Evolutionary conservation across 352 stramenopile species (phyloP).

Genomic region (Phytopythium delawarense): DNA sequence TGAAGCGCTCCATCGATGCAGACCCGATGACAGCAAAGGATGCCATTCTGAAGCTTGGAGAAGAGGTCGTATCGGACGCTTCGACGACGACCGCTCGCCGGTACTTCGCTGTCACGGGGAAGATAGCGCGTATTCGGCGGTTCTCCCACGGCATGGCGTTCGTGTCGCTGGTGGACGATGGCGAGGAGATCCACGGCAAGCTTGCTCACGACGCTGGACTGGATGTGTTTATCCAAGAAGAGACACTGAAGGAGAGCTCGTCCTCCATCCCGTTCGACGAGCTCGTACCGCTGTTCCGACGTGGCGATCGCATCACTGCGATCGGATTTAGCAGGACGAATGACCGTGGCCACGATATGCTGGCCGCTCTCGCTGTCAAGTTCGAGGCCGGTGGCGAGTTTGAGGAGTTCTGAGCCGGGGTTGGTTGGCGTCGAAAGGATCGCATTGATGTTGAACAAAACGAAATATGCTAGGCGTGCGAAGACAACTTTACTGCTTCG

Average conservation of each 20-base stretch:
- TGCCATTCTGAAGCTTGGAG: not conserved
- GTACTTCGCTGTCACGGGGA: constrained; percentile 30
- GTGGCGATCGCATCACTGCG: not conserved
- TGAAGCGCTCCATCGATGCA: not conserved
- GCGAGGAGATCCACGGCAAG: not conserved
- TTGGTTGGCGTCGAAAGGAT: not conserved
- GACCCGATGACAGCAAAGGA: constrained; percentile 6
- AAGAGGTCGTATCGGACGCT: not conserved
- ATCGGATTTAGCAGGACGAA: not conserved
- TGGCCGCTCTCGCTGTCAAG: not conserved
- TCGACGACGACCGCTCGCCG: not conserved
- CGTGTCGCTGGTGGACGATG: constrained; percentile 24
- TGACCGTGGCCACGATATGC: constrained; percentile 2
- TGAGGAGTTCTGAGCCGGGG: not conserved
- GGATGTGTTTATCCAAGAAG: constrained; percentile 4
- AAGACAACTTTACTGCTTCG: no score
- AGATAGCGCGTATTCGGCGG: constrained; percentile 31
- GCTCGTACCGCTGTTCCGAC: not conserved
- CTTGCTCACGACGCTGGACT: not conserved
- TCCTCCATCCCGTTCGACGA: not conserved
- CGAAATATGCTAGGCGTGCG: no score
- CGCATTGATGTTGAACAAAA: no score
- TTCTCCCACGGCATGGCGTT: constrained; percentile 52
- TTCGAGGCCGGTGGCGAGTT: constrained; percentile 4
- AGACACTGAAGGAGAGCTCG: not conserved